Percentiles rank a stretch among this genome's conserved stretches.
Conservation (phyloP, 2,329 filamentous ascomycete genomes). For the Diaporthe ilicicola region DNA sequence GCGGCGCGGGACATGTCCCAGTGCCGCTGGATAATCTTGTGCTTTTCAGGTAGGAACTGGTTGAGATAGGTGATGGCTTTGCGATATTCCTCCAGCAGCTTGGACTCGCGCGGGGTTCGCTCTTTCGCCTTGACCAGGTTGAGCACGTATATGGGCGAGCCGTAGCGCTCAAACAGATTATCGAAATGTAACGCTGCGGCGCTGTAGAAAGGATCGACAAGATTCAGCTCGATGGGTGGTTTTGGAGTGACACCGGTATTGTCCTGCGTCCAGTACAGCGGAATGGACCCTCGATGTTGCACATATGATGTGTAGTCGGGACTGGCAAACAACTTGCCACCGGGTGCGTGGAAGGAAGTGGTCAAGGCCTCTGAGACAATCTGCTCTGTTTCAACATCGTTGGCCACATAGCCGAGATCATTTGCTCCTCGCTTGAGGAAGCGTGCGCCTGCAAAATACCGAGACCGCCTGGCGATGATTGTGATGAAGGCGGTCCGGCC, state of each 20-base stretch:
- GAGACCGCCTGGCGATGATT: conserved; percentile 89
- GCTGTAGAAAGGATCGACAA: conserved; percentile 96
- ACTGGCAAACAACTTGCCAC: conserved; percentile 83
- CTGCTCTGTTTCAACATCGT: conserved; percentile 98
- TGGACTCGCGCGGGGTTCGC: conserved; percentile 88
- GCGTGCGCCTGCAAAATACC: conserved; percentile 91
- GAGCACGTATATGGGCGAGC: conserved; percentile 88
- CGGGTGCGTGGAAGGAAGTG: conserved; percentile 94
- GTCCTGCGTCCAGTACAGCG: conserved; percentile 96
- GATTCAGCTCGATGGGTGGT: conserved; percentile 91
- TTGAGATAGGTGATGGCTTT: conserved; percentile 91
- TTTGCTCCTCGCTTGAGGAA: conserved; percentile 96
- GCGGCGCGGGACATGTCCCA: conserved; percentile 99
- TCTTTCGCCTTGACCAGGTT: conserved; percentile 93
- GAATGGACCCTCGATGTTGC: conserved; percentile 96
- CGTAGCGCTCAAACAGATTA: conserved; percentile 91
- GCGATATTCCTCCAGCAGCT: conserved; percentile 87
- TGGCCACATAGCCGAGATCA: conserved; percentile 93
- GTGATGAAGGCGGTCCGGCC: conserved; percentile 91
- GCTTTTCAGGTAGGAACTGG: conserved; percentile 84
- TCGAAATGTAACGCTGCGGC: conserved; percentile 95
- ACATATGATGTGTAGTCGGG: conserved; percentile 96
- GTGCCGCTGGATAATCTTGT: conserved; percentile 91
- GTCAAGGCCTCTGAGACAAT: conserved; percentile 95
- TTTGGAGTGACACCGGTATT: conserved; percentile 95